Evolutionary conservation across 2,329 filamentous ascomycete species (phyloP).

Genomic region (Ophiostoma triangulosporum): DNA sequence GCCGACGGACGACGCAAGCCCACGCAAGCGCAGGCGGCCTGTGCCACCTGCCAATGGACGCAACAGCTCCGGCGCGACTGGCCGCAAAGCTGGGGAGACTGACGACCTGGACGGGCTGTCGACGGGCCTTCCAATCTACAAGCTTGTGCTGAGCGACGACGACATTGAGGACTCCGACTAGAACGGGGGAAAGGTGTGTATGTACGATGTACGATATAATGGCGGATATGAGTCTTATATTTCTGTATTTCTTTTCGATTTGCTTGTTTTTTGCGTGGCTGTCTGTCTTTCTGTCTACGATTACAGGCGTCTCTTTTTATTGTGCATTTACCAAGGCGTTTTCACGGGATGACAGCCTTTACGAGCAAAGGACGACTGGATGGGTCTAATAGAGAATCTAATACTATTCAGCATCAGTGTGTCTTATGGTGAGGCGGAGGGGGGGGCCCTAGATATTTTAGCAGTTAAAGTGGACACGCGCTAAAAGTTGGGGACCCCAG

Average conservation of each 20-base stretch:
- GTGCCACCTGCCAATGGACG: background rate
- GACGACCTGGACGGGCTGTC: conserved; percentile 22
- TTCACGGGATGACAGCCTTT: background rate
- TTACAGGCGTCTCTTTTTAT: background rate
- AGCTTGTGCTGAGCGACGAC: conserved; percentile 64
- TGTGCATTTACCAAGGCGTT: background rate
- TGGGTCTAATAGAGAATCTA: background rate
- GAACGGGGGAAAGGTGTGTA: background rate
- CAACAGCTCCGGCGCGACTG: background rate
- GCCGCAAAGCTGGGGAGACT: conserved; percentile 15
- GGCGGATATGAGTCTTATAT: background rate
- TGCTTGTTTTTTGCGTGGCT: background rate
- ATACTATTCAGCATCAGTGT: too few relatives aligned
- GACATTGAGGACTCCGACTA: conserved; percentile 60
- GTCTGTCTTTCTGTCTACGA: background rate
- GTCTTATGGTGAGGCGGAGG: too few relatives aligned
- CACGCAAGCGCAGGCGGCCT: conserved; percentile 29
- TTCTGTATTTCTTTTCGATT: background rate
- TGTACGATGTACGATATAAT: background rate
- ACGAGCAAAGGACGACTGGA: background rate
- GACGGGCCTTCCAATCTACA: conserved; percentile 37
- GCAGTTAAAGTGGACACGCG: background rate
- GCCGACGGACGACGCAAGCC: conserved; percentile 39
- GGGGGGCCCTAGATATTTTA: background rate
- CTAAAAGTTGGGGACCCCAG: background rate